Conservation (phyloP, 164 flowering plant species). For the Buxus sempervirens region DNA sequence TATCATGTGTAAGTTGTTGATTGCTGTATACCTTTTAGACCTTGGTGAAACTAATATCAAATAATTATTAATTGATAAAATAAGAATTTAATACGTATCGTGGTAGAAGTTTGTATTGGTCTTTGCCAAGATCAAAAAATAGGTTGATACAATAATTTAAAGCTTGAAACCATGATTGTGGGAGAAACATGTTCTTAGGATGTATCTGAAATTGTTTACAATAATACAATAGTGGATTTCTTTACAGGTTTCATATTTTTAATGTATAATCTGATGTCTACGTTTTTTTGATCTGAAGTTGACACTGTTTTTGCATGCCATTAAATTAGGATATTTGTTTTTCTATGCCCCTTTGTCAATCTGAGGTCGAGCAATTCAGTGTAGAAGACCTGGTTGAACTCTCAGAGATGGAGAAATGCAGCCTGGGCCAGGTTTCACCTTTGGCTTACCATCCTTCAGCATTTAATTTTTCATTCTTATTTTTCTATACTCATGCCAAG, state of each 20-base stretch:
- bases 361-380: slow-evolving; percentile 65
- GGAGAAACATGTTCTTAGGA: too few species aligned
- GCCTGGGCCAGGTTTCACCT: slow-evolving; percentile 73
- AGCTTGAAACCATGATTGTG: too few species aligned
- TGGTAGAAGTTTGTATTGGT: too few species aligned
- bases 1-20: too few species aligned
- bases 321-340: slow-evolving; percentile 62
- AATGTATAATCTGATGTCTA: too few species aligned
- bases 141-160: too few species aligned
- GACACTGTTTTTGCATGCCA: neutral
- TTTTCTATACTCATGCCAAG: slow-evolving; percentile 2
- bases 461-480: neutral
- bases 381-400: slow-evolving; percentile 88
- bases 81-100: too few species aligned
- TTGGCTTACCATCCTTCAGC: slow-evolving; percentile 3
- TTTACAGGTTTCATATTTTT: neutral
- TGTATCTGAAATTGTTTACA: neutral
- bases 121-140: too few species aligned
- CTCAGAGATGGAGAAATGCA: slow-evolving; percentile 83
- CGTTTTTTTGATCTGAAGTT: neutral
- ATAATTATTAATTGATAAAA: too few species aligned
- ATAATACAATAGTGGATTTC: neutral
- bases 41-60: too few species aligned
- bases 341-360: slow-evolving; percentile 84
- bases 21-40: too few species aligned